Evolutionary conservation across 192 early-diverging fungal genomes (phyloP), one percentile per base, ranked within the genome.

Genomic region (Diversispora eburnea): DNA sequence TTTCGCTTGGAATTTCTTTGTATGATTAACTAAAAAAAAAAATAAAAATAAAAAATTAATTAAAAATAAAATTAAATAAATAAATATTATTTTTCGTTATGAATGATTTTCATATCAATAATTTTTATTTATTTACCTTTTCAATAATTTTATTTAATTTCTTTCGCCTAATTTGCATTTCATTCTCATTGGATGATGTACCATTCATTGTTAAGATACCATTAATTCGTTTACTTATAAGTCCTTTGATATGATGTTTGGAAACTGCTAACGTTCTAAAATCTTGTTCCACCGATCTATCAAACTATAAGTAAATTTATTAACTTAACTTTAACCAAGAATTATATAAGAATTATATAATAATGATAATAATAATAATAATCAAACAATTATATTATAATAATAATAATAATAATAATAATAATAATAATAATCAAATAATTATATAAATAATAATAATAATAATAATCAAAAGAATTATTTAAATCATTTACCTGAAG

Each of bases 261-360:
- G 72, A 33, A 5, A 73, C 22, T 5, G 72, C 43, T 3, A 73
- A 17, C 5, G 60, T 19, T 48, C 72, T 61, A 64, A 73, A 73
- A 43, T 73, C 72, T 63, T 73, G 72, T 17, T 73, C 72, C 51
- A 73, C 39, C 7, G 72, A 63, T 54, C 52, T 73, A 42, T 73
- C 72, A 73, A 73, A 63, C 72, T 73, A 48, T 8, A 20, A 60
- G 20, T 45, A 8, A 73, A n/a, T 62, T 20, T 8, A 56, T 13
- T 51, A 51, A 12, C 4, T 51, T 51, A 51, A 51, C 13, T 12
- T 51, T 8, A 51, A 51, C 13, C 8, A 2, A 51, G 2, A 5
- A 51, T 51, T 51, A 12, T 12, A 51, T 13, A 51, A 51, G 2
- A 13, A 12, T 13, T 12, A 51, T 55, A 45, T 25, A 25, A 10